These are phyloP conservation scores for Cladorrhinum sp. DNA, from an alignment of 2,329 filamentous ascomycete species.

Conservation along the genomic window DNA sequence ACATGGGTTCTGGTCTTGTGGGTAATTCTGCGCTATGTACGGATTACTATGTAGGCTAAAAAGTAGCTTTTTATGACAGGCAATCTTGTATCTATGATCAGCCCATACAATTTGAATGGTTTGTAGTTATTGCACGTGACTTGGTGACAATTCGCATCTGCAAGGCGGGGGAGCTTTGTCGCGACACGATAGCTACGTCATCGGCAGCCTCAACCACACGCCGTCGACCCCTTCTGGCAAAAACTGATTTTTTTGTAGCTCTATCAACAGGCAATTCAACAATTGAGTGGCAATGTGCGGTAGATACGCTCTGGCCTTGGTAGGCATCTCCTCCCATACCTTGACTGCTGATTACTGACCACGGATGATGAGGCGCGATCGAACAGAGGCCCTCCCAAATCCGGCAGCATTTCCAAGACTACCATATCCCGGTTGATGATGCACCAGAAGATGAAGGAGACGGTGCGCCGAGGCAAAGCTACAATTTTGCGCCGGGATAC, in stretches of 20 bases:
- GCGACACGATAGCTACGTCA: background rate
- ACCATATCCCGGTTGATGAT: slow-evolving; percentile 70
- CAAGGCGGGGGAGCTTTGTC: background rate
- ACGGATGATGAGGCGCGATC: background rate
- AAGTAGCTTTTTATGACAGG: too few species aligned
- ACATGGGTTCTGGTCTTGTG: background rate
- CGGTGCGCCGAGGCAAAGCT: slow-evolving; percentile 64
- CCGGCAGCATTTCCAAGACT: slow-evolving; percentile 67
- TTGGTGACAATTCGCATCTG: background rate
- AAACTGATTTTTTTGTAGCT: background rate
- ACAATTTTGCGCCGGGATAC: slow-evolving; percentile 90
- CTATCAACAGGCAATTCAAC: background rate
- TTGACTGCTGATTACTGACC: background rate
- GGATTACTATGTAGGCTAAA: too few species aligned
- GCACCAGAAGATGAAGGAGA: slow-evolving; percentile 68
- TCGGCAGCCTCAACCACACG: background rate
- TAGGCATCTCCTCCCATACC: slow-evolving; percentile 23
- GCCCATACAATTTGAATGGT: too few species aligned
- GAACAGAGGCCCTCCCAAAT: slow-evolving; percentile 73
- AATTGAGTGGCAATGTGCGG: slow-evolving; percentile 32
- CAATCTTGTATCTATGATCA: too few species aligned
- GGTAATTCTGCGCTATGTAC: too few species aligned
- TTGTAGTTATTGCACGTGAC: too few species aligned
- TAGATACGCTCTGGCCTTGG: slow-evolving; percentile 37
- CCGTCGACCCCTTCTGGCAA: background rate